Base-by-base conservation (phyloP, 2,329 filamentous ascomycete species). In the Aspergillus novofumigatus region DNA sequence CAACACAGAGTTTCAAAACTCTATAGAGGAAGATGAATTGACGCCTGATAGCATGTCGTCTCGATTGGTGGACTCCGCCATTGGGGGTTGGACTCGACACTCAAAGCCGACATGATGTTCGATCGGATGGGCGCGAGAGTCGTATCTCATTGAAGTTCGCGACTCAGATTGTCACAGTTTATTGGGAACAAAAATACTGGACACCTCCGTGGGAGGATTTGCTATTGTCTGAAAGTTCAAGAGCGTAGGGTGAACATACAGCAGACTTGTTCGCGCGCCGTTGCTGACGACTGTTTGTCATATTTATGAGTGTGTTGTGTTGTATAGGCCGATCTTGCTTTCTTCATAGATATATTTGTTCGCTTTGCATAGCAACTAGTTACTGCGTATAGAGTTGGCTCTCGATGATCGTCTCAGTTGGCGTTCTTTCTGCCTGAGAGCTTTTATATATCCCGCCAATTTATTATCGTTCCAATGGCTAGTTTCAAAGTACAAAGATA, bases 1-100 rank as follows among this genome's bases (percentile, higher is more conserved):
- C 59, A 76, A 80, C 58, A 79, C 77, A 0, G 72, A 77, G 55
- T 66, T 75, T 25, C 69, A 68, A 29, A 67, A 64, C 25, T 56
- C 69, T 1, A 62, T 73, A 52, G 71, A 74, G 17, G 77, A 77
- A 1, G 74, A 77, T 25, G 77, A 79, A 61, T 62, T 79, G 51
- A 79, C 77, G 4, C 77, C 77, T 0, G 77, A 80, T 57, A 79
- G 77, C 62, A 80, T 79, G 77, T 78, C 76, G 5, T 79, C 77
- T 25, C 74, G 77, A 26, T 67, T 80, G 61, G 67, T 77, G 5
- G 77, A 79, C 58, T 78, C 77, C 14, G 76, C 74, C 1, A 72
- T 79, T 50, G 68, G 67, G 76, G 75, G 20, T 60, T 76, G 14
- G 74, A 77, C 50, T 69, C 73, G 26, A 70, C 72, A 10, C 61